Percentiles rank a stretch among this genome's conserved stretches.
Conservation (phyloP, 2,329 filamentous ascomycete species). For the Phyllosticta citriasiana region DNA sequence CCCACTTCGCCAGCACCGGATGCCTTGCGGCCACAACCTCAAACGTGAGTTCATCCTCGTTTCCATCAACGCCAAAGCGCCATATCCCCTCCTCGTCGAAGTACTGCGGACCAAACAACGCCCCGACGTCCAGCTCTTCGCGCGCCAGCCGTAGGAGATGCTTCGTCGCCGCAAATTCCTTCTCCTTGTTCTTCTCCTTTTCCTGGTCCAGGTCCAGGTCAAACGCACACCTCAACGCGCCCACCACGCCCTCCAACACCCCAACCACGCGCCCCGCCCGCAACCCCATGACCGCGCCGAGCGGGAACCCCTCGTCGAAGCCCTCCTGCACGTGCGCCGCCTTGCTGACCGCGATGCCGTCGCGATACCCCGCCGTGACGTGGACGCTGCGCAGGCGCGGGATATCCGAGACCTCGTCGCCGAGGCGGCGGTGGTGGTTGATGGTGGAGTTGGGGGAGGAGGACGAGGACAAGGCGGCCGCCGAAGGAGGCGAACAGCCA, state of each 20-base stretch:
- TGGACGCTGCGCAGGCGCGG: constrained; percentile 66
- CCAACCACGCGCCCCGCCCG: constrained; percentile 67
- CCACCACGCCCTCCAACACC: constrained; percentile 59
- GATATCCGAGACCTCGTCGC: constrained; percentile 53
- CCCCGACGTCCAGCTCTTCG: constrained; percentile 49
- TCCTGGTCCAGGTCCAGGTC: neutral
- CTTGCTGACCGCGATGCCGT: constrained; percentile 73
- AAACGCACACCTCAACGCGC: constrained; percentile 31
- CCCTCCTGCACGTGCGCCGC: constrained; percentile 67
- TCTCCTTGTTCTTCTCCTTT: constrained; percentile 13
- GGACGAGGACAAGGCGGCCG: neutral
- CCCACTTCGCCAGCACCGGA: constrained; percentile 58
- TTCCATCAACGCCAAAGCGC: constrained; percentile 47
- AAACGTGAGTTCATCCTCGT: constrained; percentile 29
- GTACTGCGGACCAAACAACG: constrained; percentile 55
- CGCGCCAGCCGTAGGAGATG: constrained; percentile 38
- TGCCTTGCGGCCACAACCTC: constrained; percentile 51
- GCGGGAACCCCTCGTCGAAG: constrained; percentile 81
- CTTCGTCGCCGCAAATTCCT: constrained; percentile 16
- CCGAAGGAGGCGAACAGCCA: constrained; percentile 24
- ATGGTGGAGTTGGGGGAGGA: neutral
- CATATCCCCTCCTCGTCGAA: constrained; percentile 63
- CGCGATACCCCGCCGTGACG: constrained; percentile 78
- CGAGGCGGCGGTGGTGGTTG: constrained; percentile 19
- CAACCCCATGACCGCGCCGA: constrained; percentile 73